Base-by-base conservation (phyloP, 1,284 basidiomycete species). In the Sphaerobolus stellatus region DNA sequence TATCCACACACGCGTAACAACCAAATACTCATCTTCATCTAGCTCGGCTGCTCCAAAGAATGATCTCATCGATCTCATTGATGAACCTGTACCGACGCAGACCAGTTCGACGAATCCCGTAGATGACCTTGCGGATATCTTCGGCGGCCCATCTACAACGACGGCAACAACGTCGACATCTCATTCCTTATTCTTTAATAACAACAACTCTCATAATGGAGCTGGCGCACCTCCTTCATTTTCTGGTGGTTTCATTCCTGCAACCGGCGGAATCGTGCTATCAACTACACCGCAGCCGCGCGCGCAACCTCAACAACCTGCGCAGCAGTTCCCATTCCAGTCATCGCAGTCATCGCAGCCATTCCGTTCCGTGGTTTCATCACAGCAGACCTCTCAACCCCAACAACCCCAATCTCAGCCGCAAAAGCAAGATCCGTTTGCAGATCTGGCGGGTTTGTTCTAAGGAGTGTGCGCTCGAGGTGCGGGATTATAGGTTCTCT, bases 361-460 rank as follows among this genome's bases (percentile, higher is more conserved):
- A 48, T 54, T 59, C 53, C 47, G 64, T 57, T 59, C 62, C 25
- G 41, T 64, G 48, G 50, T 61, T 52, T 50, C 61, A 56, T 34
- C 64, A 53, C 40, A 64, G 36, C 30, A 54, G 36, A n/a, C 25
- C 16, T 14, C 20, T 24, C 29, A 40, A 27, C 7, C 56, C 14
- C 48, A 54, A 41, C 62, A 70, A 50, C 59, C 69, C 46, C 79
- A 82, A 44, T 24, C 50, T 43, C 52, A 47, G 27, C 14, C 36
- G 4, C 31, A 49, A 41, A 52, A 53, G 24, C 90, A 88, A 65
- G 89, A 92, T 69, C 90, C 90, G 34, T 92, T 92, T 63, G 86
- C 87, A 14, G 89, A 91, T 69, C 73, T 92, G 41, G 88, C 78
- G 2, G 84, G 84, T 31, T 69, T 92, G 55, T 90, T 92, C 66